Evolutionary conservation across 768 basidiomycete genomes (phyloP), one percentile per base, ranked within the genome.

Genomic region (Mycena polygramma): DNA sequence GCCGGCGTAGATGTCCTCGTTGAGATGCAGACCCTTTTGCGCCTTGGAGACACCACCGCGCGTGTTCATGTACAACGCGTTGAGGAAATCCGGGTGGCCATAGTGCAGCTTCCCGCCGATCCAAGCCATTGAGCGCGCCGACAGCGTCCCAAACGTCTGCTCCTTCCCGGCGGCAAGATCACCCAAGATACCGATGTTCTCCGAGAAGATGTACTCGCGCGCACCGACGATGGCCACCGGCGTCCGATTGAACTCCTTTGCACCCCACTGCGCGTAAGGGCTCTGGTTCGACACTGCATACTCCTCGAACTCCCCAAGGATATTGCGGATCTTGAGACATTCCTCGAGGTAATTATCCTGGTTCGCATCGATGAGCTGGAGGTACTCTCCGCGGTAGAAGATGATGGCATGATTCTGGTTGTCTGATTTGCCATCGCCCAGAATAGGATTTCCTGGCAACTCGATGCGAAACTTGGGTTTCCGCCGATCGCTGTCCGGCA

Each of bases 341-440:
- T 99, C 98, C 81, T 99, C 98, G 71, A 99, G 91, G 78, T 99
- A 99, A 83, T 99, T 98, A 83, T 99, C 98, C 84, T 99, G 97
- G 79, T 99, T 99, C 80, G 98, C 98, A 75, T 99, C 98, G 79
- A 99, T 98, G 72, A 99, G 94, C 83, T 99, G 98, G 6, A 99
- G 86, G 81, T 99, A 99, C 83, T 99, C 98, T 75, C 98, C 98
- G 70, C 98, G 95, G 83, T 99, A 98, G 86, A 99, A 99, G 81
- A 99, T 91, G 81, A 99, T 97, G 36, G 98, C 97, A 75, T 99
- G 98, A 81, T 99, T 99, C 88, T 99, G 98, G 82, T 99, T 99
- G 85, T 99, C 98, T 30, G 96, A 97, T 83, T 99, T 99, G 68
- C 98, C 98, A 77, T 99, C 98, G 69, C 97, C 98, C 60, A 99